Evolutionary conservation across 345 rosid species (phyloP).

Genomic region (Streptanthus diversifolius): DNA sequence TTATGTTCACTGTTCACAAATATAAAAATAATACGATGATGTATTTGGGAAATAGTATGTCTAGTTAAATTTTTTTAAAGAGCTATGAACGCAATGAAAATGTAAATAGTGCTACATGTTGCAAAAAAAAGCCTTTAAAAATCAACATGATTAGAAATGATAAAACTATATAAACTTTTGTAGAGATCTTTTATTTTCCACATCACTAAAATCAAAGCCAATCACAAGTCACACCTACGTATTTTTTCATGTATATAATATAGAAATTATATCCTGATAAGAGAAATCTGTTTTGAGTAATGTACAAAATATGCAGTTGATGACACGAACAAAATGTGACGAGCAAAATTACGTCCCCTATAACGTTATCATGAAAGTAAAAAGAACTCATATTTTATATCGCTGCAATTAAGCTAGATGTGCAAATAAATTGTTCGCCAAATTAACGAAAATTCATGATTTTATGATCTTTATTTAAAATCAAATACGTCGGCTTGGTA

Average conservation of each 20-base stretch:
- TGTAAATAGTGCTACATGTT: neutral
- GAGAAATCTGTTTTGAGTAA: neutral
- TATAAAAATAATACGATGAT: too few species aligned
- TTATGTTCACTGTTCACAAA: too few species aligned
- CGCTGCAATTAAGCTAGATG: neutral
- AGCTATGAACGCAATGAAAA: too few species aligned
- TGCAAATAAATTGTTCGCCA: neutral
- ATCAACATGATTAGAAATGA: neutral
- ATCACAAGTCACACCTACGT: neutral
- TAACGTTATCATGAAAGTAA: neutral
- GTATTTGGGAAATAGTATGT: neutral
- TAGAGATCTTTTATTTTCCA: too few species aligned
- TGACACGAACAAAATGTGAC: conserved; percentile 7
- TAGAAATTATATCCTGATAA: neutral
- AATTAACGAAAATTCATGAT: conserved; percentile 1
- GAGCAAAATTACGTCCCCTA: neutral
- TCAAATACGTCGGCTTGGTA: neutral
- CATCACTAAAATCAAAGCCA: neutral
- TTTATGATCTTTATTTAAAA: neutral
- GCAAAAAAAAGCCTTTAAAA: neutral
- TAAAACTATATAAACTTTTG: too few species aligned
- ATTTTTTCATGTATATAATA: neutral
- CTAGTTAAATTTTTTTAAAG: neutral
- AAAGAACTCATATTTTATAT: neutral
- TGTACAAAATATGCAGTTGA: neutral